Evolutionary conservation across 768 basidiomycete genomes (phyloP), one percentile per base, ranked within the genome.

Genomic region (Hypsizygus marmoreus): DNA sequence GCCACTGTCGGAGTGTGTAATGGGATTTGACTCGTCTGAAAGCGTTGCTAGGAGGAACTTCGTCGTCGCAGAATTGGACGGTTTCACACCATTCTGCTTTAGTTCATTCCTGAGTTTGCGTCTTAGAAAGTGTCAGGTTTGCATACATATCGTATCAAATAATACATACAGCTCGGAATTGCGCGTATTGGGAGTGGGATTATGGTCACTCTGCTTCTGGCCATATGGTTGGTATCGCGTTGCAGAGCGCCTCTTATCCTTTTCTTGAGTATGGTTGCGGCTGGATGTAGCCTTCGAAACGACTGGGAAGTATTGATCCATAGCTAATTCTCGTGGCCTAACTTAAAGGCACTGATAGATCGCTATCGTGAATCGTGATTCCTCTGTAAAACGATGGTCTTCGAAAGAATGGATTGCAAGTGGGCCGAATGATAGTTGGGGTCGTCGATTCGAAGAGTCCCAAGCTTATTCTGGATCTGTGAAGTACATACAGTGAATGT

Each of bases 1-100:
- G 40, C 67, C 69, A 48, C 81, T 76, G 59, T 86, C 77, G 1
- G 84, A 83, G 55, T 88, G 83, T 1, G 88, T 90, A 40, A 92
- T 88, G 1, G 91, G 91, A 60, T 92, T 92, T 8, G 77, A 76
- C 41, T 74, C 68, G 49, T 86, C 76, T 12, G 72, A 61, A 34
- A 93, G 71, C 0, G 82, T 88, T 22, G 66, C 73, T 31, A 91
- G 60, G 11, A 91, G 64, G 43, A 81, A 74, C 43, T 71, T 80
- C 10, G 81, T 88, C 29, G 87, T 58, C n/a, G 67, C 64, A 23
- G 70, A 54, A 0, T 67, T 58, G 14, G 77, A 76, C 4, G 71
- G 64, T 39, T 50, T 50, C n/a, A 26, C 45, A 12, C 47, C 47
- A 22, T 38, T 53, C 16, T 47, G 40, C 14, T 50, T 48, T 9